Evolutionary conservation across 2,329 filamentous ascomycete species (phyloP), one percentile per base, ranked within the genome.

Genomic region (Stemphylium beticola): DNA sequence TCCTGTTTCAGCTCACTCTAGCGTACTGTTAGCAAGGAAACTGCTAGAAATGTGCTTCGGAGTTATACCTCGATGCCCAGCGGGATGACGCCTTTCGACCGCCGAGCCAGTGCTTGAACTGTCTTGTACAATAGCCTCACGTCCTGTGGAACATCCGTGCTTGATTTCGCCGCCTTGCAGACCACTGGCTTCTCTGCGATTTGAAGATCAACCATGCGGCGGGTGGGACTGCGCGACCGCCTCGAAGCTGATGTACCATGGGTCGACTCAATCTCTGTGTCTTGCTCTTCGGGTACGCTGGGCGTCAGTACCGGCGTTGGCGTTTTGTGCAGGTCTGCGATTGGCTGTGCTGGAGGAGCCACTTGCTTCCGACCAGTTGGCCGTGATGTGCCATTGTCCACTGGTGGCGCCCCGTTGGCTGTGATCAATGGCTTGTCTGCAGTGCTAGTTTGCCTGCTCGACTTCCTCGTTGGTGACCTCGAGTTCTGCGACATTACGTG

Each of bases 1-100:
- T 61, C 47, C 46, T 52, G 43, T 57, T 51, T 44, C 17, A 59
- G 44, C 42, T 59, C 47, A 53, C 46, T 47, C 58, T 61, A 47
- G 44, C 34, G 34, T 50, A 47, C 38, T 45, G 40, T 58, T 58
- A 58, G 50, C 47, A 22, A 34, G 7, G 43, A 53, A 42, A 53
- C 47, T 53, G 38, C 12, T 33, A 53, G 44, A 58, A 57, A 40
- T 26, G 46, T 58, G 12, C 31, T 38, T 47, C 3, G 49, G 46
- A 48, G 38, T 55, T 55, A 49, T 57, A 61, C 60, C 55, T 61
- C 52, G 34, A 63, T 60, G 37, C 60, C 58, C 38, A 56, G 54
- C 36, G 58, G 60, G 57, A 63, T 55, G 29, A 63, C 55, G 49
- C 60, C 58, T 46, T 56, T 54, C 39, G 55, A 53, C 34, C 33